Base-by-base conservation (phyloP, 208 protist species). In the Naegleria lovaniensis region DNA sequence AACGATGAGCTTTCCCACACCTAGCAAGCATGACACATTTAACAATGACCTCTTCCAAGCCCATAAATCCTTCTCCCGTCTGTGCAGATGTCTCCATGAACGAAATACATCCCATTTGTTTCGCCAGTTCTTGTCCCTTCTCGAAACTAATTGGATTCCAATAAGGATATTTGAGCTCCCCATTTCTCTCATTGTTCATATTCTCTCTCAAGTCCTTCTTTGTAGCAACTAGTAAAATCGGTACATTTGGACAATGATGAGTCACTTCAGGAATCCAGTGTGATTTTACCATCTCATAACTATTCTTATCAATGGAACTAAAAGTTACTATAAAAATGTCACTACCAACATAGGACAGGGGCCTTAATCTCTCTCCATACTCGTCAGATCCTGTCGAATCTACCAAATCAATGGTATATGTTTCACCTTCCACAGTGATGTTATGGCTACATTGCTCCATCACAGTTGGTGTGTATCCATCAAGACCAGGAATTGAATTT, bases 191-290 rank as follows among this genome's bases (percentile, higher is more conserved):
- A 39, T 4, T 38, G 3, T 51, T 59, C 39, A n/a, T 22, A 55
- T 87, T 36, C 7, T 25, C 29, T 41, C 85, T 58, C 19, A 89
- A 75, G 40, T 89, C 85, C 6, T 75, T 15, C 40, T 89, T 89
- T 19, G 85, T 89, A 25, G 33, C 85, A 29, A 15, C n/a, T 16
- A 89, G 29, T 19, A 89, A 11, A 25, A 89, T 15, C 15, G 85
- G 85, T 2, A 94, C 93, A 84, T 90, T 59, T 29, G 95, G 94
- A 48, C 91, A 92, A 92, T 96, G 93, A 85, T 97, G 94, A 22
- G 9, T 85, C 22, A 97, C 93, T 92, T 97, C 96, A 58, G 92
- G 92, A 25, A 93, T 38, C 94, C 94, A 96, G 3, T 25, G 16
- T 29, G 16, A 33, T 5, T 16, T 16, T 36, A 0, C 40, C 51